Base-by-base conservation (phyloP, 371 early-diverging fungal genomes). In the Synchytrium microbalum region DNA sequence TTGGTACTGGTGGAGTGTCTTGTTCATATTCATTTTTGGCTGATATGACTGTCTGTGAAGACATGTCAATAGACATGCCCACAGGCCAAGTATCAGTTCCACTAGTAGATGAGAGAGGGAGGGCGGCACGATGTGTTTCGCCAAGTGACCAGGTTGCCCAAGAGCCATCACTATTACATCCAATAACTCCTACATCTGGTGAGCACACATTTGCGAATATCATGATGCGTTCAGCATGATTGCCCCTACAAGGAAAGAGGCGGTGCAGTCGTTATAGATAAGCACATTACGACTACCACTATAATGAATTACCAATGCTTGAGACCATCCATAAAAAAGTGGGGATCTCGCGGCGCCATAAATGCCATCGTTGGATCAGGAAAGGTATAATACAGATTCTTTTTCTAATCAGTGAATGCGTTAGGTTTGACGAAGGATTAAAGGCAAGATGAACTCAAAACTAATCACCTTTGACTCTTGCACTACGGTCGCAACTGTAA, bases 71-170 rank as follows among this genome's bases (percentile, higher is more conserved):
- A 2, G 63, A 73, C 19, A 75, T 3, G 0, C 78, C 78, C 0
- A 73, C 59, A 19, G 70, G 61, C n/a, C 38, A 67, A 13, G 74
- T 73, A 38, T 78, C 72, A 3, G 68, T 55, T 19, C 71, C 73
- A 10, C 10, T 10, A 38, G 46, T 38, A 2, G 66, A 29, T 1
- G n/a, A 31, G 2, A 78, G 33, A 23, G 78, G 78, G 33, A 73
- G 14, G 2, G 51, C 32, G 51, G 75, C 56, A 14, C 60, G 33
- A n/a, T 24, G 32, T 1, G 52, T 55, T 8, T 75, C 73, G 27
- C 25, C 64, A 1, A 69, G 55, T 1, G 19, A 32, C 73, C 68
- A 73, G 13, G 26, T 66, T n/a, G 28, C 33, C 78, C 74, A 77
- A 16, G 63, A 56, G 27, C 64, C 62, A 2, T 59, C 61, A 23